Base-by-base conservation (phyloP, 2,329 filamentous ascomycete genomes). In the Calycina herbarum region DNA sequence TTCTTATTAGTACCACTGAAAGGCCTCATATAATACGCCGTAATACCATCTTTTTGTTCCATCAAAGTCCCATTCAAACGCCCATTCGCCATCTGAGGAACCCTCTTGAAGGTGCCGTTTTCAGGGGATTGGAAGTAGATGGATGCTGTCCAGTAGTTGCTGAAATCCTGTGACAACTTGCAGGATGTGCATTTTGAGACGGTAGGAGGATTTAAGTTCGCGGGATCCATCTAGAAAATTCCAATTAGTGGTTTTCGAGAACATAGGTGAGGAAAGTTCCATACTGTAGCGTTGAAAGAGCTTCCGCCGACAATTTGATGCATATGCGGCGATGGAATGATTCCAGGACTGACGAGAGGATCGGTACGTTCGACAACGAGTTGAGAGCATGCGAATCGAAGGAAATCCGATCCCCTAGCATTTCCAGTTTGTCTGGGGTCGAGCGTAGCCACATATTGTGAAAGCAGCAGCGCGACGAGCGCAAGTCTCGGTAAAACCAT, bases 11-110 rank as follows among this genome's bases (percentile, higher is more conserved):
- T 67, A 5, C 64, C 66, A 62, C 64, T 69, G 58, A 62, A 70
- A 20, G 48, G 85, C n/a, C 70, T 61, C 65, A 68, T 68, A 72
- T 88, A 88, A 75, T 89, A 89, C 59, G 86, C 80, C n/a, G 81
- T 79, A 51, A 77, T 80, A 64, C 85, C 83, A 15, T 83, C 83
- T 57, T 67, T 57, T 20, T 68, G 67, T 45, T 67, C 67, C 27
- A 68, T 35, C 27, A 66, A 57, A 24, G 57, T 72, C 20, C 70
- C 67, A 5, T 68, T 64, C 59, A 78, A 77, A 31, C 75, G 74
- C 29, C 68, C 65, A 33, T 64, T 64, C n/a, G 27, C 48, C 8
- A 59, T 27, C 15, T 59, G 56, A 2, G 73, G 72, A 11, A 76
- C 72, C 15, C 72, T 67, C 64, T 75, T 75, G 60, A 71, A 76